These are phyloP conservation scores for Choanephora cucurbitarum DNA, from an alignment of 371 early-diverging fungal genomes.

Conservation along the genomic window DNA sequence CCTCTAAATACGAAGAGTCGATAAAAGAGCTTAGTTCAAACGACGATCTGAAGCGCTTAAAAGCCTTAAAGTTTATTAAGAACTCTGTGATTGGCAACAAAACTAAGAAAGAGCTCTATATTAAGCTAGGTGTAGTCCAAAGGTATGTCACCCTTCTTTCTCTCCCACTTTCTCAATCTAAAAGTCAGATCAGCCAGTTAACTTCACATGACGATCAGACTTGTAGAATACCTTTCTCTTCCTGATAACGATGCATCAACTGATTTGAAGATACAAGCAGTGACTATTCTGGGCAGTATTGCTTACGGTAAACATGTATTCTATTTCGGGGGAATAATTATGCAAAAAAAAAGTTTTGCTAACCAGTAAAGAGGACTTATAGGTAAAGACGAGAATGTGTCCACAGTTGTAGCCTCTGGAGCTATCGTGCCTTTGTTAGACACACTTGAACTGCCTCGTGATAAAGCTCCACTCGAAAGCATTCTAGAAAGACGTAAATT, in stretches of 20 bases:
- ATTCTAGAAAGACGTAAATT: slow-evolving; percentile 53
- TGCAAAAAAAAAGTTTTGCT: background rate
- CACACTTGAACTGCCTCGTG: slow-evolving; percentile 50
- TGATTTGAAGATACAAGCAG: slow-evolving; percentile 65
- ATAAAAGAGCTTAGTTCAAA: slow-evolving; percentile 51
- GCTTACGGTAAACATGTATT: slow-evolving; percentile 62
- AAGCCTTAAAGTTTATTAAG: slow-evolving; percentile 78
- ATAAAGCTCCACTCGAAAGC: slow-evolving; percentile 39
- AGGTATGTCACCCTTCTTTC: slow-evolving; percentile 48
- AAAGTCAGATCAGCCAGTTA: too few species aligned
- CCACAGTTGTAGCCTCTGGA: slow-evolving; percentile 60
- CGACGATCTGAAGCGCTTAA: slow-evolving; percentile 51
- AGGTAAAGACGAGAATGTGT: slow-evolving; percentile 71
- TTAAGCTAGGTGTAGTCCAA: slow-evolving; percentile 66
- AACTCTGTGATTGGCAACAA: slow-evolving; percentile 87
- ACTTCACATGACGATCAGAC: slow-evolving; percentile 33
- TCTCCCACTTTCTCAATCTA: too few species aligned
- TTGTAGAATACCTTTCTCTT: slow-evolving; percentile 55
- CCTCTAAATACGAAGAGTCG: slow-evolving; percentile 61
- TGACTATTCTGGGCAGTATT: slow-evolving; percentile 78
- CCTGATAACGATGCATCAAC: slow-evolving; percentile 35
- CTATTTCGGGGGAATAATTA: slow-evolving; percentile 5
- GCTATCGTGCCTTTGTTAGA: slow-evolving; percentile 64
- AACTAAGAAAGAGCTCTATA: slow-evolving; percentile 81
- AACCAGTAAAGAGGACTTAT: too few species aligned